phyloP scores from a whole-genome alignment of 768 basidiomycete species.

The Mrakia gelida region DNA sequence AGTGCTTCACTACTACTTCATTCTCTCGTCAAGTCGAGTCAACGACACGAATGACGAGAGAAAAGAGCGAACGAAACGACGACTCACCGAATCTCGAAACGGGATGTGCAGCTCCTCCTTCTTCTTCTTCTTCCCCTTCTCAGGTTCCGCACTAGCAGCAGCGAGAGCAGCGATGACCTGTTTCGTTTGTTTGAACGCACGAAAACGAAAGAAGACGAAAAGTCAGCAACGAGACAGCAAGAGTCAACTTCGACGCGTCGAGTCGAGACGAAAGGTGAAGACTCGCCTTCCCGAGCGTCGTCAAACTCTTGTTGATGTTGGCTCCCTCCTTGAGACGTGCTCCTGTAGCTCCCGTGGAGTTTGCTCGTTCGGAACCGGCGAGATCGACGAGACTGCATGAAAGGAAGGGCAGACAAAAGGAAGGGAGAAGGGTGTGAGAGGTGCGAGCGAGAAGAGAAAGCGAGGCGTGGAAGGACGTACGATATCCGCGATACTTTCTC shows the following conservation, averaged over 20 bases:
- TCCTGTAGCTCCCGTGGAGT: conserved; percentile 95
- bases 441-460: background rate
- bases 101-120: conserved; percentile 90
- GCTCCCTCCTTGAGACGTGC: conserved; percentile 94
- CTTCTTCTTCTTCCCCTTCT: conserved; percentile 62
- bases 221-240: too few relatives aligned
- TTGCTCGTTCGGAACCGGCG: conserved; percentile 93
- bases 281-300: conserved; percentile 41
- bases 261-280: too few relatives aligned
- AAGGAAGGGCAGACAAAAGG: background rate
- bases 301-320: conserved; percentile 97
- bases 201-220: background rate
- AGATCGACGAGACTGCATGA: conserved; percentile 78
- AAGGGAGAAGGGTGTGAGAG: background rate
- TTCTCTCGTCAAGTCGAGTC: too few relatives aligned
- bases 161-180: conserved; percentile 91
- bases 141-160: conserved; percentile 57
- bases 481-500: conserved; percentile 99
- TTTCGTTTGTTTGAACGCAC: background rate
- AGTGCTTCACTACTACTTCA: too few relatives aligned
- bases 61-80: background rate
- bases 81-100: conserved; percentile 87
- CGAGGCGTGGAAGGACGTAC: conserved; percentile 45
- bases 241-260: background rate
- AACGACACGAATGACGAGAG: too few relatives aligned